Evolutionary conservation across 2,329 filamentous ascomycete species (phyloP).

Genomic region (Diplodia seriata): DNA sequence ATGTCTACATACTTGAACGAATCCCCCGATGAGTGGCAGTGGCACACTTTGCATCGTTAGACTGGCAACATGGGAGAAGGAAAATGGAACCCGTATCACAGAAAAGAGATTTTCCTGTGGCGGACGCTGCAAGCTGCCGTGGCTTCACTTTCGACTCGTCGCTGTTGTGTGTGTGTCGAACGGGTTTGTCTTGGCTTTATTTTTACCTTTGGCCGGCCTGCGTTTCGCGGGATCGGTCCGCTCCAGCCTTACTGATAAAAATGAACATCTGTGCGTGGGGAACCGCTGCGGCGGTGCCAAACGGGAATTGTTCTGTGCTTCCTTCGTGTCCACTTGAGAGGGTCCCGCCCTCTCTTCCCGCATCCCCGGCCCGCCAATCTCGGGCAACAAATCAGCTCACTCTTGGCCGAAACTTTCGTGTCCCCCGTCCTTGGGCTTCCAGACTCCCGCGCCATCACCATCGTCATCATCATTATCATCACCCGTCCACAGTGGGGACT

Average conservation of each 20-base stretch:
- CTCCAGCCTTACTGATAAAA: constrained; percentile 20
- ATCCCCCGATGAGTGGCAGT: background rate
- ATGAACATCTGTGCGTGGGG: constrained; percentile 5
- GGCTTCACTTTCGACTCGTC: background rate
- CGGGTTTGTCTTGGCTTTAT: constrained; percentile 23
- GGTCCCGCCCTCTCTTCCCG: constrained; percentile 1
- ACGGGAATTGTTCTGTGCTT: constrained; percentile 6
- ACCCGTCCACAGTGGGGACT: background rate
- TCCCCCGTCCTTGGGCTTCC: background rate
- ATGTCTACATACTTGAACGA: constrained; percentile 5
- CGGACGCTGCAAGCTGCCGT: background rate
- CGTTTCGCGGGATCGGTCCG: constrained; percentile 18
- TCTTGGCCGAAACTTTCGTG: background rate
- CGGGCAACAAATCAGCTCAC: constrained; percentile 4
- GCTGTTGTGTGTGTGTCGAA: background rate
- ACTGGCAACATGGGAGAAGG: constrained; percentile 7
- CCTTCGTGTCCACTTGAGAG: constrained; percentile 2
- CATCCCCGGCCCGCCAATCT: constrained; percentile 3
- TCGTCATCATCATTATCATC: background rate
- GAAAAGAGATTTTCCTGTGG: background rate
- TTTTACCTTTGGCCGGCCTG: constrained; percentile 14
- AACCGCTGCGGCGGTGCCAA: constrained; percentile 15
- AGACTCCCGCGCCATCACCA: background rate
- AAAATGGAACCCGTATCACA: constrained; percentile 6
- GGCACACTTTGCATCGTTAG: constrained; percentile 14